A percentile compares a stretch with the other conserved stretches of the same genome.
Evolutionary conservation across 371 early-diverging fungal genomes (phyloP).

Genomic region (Apophysomyces sp.): DNA sequence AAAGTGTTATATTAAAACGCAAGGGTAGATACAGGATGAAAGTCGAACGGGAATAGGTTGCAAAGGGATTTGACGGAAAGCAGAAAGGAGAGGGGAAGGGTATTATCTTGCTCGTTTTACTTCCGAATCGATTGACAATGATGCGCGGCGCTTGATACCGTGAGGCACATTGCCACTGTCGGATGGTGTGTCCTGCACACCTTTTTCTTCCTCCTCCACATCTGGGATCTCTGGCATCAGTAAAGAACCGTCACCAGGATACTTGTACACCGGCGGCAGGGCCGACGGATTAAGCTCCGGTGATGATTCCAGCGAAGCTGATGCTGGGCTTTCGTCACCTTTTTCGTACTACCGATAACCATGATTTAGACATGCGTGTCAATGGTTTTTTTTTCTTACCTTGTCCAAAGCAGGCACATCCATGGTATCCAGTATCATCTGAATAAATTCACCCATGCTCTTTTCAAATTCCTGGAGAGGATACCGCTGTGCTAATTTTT

Average conservation of each 20-base stretch:
- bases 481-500: slow-evolving; percentile 46
- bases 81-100: not conserved
- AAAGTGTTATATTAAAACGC: not conserved
- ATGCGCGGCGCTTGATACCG: slow-evolving; percentile 10
- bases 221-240: not conserved
- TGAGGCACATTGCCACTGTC: not conserved
- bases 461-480: slow-evolving; percentile 50
- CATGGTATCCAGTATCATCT: slow-evolving; percentile 44
- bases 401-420: slow-evolving; percentile 41
- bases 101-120: slow-evolving; percentile 12
- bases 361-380: not conserved
- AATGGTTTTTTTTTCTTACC: slow-evolving; percentile 19
- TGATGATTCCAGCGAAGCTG: not conserved
- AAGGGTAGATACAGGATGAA: not conserved
- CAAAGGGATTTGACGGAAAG: not conserved
- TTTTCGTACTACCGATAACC: not conserved
- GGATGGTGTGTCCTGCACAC: slow-evolving; percentile 2
- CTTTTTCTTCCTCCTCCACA: not conserved
- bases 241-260: slow-evolving; percentile 37
- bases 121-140: slow-evolving; percentile 6
- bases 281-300: slow-evolving; percentile 1
- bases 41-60: not conserved
- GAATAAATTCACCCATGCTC: slow-evolving; percentile 46
- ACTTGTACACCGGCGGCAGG: slow-evolving; percentile 38
- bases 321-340: slow-evolving; percentile 1